Base-by-base conservation (phyloP, 192 early-diverging fungal genomes). In the Mortierella antarctica region DNA sequence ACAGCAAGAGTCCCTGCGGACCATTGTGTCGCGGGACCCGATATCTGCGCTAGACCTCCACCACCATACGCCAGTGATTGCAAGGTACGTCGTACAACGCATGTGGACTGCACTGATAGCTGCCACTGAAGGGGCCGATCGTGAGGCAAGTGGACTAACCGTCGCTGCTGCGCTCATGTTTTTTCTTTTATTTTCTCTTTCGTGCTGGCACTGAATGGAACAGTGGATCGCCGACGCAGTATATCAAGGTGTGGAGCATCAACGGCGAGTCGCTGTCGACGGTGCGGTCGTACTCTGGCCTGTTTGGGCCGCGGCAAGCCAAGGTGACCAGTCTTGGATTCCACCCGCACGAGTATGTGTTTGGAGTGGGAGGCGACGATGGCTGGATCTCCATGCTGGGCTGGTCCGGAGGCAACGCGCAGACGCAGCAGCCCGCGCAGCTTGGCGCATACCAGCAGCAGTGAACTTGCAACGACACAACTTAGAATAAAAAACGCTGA, bases 281-380 rank as follows among this genome's bases (percentile, higher is more conserved):
- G 10, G 71, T 87, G 15, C 82, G 85, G 9, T 82, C 88, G 7
- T 84, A 83, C n/a, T 71, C 86, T 50, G 91, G 92, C 14, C 86
- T 90, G 67, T 73, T 91, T 51, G 85, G 85, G 8, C 88, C 89
- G 57, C 68, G 84, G 31, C 74, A 82, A 42, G 81, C 85, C 23
- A 74, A 74, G 53, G 88, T 92, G 31, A 85, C 85, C 41, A 83
- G 86, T 49, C 59, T 93, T 15, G 86, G 89, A 1, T 92, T 92
- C 86, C 92, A 93, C 72, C 92, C 92, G 12, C 87, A 90, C 62
- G 70, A 86, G 21, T 88, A 90, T 80, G 69, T 89, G 20, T 81
- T 93, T 65, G 86, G 82, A 20, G 83, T 83, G 47, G 83, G 85
- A 49, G 76, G 79, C 7, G 75, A 82, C 40, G 87, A 88, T 70